Percentiles rank a stretch among this genome's conserved stretches.
phyloP scores from a whole-genome alignment of 495 filamentous ascomycete genomes.

The Staphylotrichum longicolle region DNA sequence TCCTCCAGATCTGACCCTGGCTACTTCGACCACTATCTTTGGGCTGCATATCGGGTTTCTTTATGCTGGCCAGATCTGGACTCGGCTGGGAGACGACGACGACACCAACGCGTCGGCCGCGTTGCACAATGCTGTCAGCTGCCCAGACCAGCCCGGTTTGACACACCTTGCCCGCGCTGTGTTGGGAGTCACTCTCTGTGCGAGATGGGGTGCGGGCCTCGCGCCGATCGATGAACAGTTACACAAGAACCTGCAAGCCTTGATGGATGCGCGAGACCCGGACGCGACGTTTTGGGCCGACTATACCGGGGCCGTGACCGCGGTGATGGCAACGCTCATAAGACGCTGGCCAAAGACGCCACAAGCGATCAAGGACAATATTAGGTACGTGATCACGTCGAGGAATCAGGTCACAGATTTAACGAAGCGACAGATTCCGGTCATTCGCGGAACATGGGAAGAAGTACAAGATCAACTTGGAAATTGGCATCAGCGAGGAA shows the following conservation, averaged over 20 bases:
- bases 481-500: conserved; percentile 30
- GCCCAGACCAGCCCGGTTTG: conserved; percentile 68
- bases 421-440: conserved; percentile 29
- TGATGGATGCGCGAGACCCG: conserved; percentile 33
- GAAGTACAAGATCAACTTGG: conserved; percentile 34
- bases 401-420: not conserved
- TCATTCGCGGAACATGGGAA: conserved; percentile 28
- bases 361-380: conserved; percentile 22
- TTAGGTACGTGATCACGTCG: conserved; percentile 34
- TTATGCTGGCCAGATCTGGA: conserved; percentile 47
- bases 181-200: conserved; percentile 70
- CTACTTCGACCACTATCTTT: conserved; percentile 47
- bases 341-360: conserved; percentile 33
- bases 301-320: conserved; percentile 43
- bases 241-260: conserved; percentile 37
- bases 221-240: conserved; percentile 47
- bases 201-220: conserved; percentile 70
- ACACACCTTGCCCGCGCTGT: conserved; percentile 68
- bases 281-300: conserved; percentile 46
- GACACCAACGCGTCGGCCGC: conserved; percentile 63
- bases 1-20: conserved; percentile 49
- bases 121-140: conserved; percentile 67
- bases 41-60: conserved; percentile 41
- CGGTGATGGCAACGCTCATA: conserved; percentile 35
- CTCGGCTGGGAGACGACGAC: conserved; percentile 41